phyloP scores from a whole-genome alignment of 1,284 basidiomycete genomes.

The Cryptococcus sp. region DNA sequence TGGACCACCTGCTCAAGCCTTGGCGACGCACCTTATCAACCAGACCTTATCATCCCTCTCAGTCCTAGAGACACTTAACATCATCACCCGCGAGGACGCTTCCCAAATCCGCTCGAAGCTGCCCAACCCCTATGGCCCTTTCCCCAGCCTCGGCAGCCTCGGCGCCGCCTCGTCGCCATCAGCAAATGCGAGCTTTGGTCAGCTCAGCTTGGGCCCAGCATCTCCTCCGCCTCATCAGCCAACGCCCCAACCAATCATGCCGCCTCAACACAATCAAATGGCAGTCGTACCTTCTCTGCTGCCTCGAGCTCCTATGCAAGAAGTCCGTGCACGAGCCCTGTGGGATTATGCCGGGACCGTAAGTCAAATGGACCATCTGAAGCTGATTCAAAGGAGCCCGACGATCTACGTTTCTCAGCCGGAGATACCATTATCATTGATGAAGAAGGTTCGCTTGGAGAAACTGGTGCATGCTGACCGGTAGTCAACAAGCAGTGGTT shows the following conservation, averaged over 20 bases:
- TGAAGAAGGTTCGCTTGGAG: conserved; percentile 33
- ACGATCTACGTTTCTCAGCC: conserved; percentile 38
- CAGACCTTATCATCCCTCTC: conserved; percentile 37
- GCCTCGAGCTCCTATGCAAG: conserved; percentile 3
- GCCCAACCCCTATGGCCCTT: conserved; percentile 33
- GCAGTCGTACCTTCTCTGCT: not conserved
- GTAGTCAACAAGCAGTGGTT: conserved; percentile 44
- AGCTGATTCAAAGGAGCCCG: conserved; percentile 18
- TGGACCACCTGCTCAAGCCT: conserved; percentile 22
- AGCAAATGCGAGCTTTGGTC: conserved; percentile 5
- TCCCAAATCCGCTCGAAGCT: conserved; percentile 33
- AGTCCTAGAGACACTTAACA: conserved; percentile 32
- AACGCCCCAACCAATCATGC: conserved; percentile 4
- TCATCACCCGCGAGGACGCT: conserved; percentile 33
- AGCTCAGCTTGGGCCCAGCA: conserved; percentile 5
- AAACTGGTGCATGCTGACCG: not conserved
- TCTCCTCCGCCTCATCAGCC: not conserved
- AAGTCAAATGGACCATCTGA: conserved; percentile 3
- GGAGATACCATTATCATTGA: conserved; percentile 42
- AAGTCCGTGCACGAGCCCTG: conserved; percentile 31
- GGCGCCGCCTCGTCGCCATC: not conserved
- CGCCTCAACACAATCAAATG: conserved; percentile 16
- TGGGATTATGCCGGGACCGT: conserved; percentile 44
- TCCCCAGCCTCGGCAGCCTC: conserved; percentile 28
- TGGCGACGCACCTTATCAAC: conserved; percentile 38